Evolutionary conservation across 1,284 basidiomycete species (phyloP), one percentile per base, ranked within the genome.

Genomic region (Malassezia japonica): DNA sequence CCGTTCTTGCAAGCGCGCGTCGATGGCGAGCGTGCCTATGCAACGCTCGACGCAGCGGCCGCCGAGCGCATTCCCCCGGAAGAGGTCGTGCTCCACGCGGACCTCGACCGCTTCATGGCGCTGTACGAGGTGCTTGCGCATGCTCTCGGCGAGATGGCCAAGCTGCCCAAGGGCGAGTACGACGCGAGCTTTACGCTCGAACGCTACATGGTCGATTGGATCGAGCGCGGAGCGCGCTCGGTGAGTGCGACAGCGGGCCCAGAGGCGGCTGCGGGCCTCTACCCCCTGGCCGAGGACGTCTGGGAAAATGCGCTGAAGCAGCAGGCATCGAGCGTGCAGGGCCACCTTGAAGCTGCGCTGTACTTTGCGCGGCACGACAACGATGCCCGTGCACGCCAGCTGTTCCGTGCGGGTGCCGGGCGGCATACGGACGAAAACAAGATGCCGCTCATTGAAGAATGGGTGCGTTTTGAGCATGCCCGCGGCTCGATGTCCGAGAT

Each of bases 361-460:
- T 69, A 59, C 45, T 70, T 57, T 52, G 33, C 41, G 16, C 56
- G 62, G 6, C 49, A 55, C 7, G 60, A 55, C 12, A 57, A 67
- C 33, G 50, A 54, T 4, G 47, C 34, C 3, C 62, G 64, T 32
- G 68, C 70, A 4, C 48, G 68, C 1, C 46, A 50, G 15, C 40
- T 63, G 37, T 66, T 49, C 51, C 60, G 61, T 40, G 51, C 42
- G 3, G 62, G 58, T 18, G 41, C 56, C n/a, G 49, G 48, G 1
- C 57, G 48, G 46, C 25, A 55, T 27, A 56, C 55, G 32, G 55
- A 32, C 35, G 48, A 36, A 27, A 54, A 50, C 27, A 46, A 60
- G 37, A 40, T 94, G 72, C 84, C 83, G 2, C 77, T 96, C 5
- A 87, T 87, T 81, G 85, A 90, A 52, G 84, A 85, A 0, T 94